Evolutionary conservation across 129 eudicot genomes (phyloP).

Genomic region (Erigeron canadensis): DNA sequence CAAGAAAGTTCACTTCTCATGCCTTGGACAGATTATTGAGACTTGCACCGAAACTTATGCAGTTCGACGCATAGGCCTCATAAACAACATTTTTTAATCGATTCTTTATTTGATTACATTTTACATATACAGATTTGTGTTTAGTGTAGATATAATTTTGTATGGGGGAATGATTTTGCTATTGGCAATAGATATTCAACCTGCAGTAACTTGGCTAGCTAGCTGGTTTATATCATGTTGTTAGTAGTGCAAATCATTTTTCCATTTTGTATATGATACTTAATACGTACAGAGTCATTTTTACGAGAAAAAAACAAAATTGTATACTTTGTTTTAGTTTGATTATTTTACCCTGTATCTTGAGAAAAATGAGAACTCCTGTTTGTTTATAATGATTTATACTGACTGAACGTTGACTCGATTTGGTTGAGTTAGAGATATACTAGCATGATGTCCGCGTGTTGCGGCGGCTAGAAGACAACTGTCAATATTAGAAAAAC

Average conservation of each 20-base stretch:
- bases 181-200: too few relatives aligned
- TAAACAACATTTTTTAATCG: neutral
- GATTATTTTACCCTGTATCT: neutral
- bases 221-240: too few relatives aligned
- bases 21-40: slow-evolving; percentile 69
- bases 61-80: slow-evolving; percentile 35
- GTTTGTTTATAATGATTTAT: neutral
- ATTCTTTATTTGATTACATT: neutral
- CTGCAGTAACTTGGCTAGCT: too few relatives aligned
- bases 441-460: too few relatives aligned
- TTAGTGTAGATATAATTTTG: neutral
- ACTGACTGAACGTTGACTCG: too few relatives aligned
- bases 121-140: neutral
- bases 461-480: too few relatives aligned
- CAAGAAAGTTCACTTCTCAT: slow-evolving; percentile 68
- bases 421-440: too few relatives aligned
- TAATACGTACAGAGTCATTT: neutral
- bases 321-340: neutral
- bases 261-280: neutral
- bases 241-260: too few relatives aligned
- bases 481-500: too few relatives aligned
- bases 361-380: neutral
- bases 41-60: slow-evolving; percentile 66
- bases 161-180: neutral
- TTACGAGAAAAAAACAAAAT: neutral